Evolutionary conservation across 495 filamentous ascomycete species (phyloP).

Genomic region (Talaromyces thailandensis): DNA sequence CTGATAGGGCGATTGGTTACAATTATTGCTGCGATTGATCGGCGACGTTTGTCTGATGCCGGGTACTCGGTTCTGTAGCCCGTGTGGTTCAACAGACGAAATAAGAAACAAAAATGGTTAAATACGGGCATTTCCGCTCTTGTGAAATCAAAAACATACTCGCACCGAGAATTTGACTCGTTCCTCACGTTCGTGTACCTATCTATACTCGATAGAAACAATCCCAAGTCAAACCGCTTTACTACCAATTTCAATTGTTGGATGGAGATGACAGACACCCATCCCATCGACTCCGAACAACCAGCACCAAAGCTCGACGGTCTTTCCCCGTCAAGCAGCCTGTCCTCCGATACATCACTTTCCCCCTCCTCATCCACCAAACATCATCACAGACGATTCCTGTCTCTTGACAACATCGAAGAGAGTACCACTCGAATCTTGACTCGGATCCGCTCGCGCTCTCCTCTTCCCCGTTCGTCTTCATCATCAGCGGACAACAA

Average conservation of each 20-base stretch:
- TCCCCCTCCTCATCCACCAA: background rate
- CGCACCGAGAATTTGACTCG: background rate
- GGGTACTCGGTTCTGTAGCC: background rate
- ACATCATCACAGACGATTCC: background rate
- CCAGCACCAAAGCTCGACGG: background rate
- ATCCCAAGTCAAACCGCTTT: background rate
- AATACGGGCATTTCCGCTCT: background rate
- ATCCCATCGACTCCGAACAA: conserved; percentile 2
- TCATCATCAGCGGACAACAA: background rate
- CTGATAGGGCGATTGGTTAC: background rate
- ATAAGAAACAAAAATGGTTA: background rate
- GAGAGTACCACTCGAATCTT: background rate
- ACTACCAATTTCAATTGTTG: background rate
- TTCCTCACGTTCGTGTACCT: background rate
- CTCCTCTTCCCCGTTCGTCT: background rate
- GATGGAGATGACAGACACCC: conserved; percentile 7
- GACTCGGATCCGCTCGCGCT: conserved; percentile 5
- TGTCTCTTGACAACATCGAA: conserved; percentile 2
- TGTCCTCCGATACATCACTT: background rate
- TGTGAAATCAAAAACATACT: background rate
- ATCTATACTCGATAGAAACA: background rate
- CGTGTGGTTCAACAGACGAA: background rate
- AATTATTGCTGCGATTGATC: background rate
- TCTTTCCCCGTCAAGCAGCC: background rate
- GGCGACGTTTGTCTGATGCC: background rate